phyloP scores from a whole-genome alignment of 441 rosid species.

The Bocquillonia castaneifolia region DNA sequence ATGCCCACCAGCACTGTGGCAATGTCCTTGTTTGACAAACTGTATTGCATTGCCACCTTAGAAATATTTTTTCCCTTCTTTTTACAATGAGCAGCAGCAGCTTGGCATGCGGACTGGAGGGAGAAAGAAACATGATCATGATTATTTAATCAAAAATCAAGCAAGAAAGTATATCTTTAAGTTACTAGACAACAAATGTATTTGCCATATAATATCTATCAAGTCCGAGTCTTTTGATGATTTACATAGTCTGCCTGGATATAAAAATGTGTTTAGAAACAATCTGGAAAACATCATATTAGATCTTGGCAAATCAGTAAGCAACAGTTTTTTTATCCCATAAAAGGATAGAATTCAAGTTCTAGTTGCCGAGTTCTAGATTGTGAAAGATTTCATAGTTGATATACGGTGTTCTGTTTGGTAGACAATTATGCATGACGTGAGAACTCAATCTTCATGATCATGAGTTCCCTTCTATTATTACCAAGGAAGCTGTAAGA shows the following conservation, averaged over 20 bases:
- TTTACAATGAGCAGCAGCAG: slow-evolving; percentile 62
- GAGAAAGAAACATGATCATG: slow-evolving; percentile 15
- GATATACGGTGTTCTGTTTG: background rate
- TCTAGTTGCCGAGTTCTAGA: background rate
- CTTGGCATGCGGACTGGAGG: slow-evolving; percentile 65
- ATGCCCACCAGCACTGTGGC: slow-evolving; percentile 81
- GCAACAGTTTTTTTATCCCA: background rate
- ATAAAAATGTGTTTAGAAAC: background rate
- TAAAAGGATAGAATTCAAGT: background rate
- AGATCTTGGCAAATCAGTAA: background rate
- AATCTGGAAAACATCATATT: background rate
- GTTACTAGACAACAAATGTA: background rate
- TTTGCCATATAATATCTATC: too few species aligned
- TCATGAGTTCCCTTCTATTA: background rate
- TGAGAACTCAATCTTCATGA: background rate
- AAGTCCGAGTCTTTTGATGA: background rate
- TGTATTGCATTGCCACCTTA: slow-evolving; percentile 83
- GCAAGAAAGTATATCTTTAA: slow-evolving; percentile 7
- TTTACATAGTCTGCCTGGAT: background rate
- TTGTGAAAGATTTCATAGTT: background rate
- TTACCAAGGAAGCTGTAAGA: background rate
- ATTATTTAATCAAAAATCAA: slow-evolving; percentile 10
- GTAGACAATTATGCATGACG: background rate
- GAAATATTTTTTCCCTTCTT: slow-evolving; percentile 76
- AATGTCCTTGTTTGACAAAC: slow-evolving; percentile 69